Percentiles rank a stretch among this genome's conserved stretches.
Evolutionary conservation across 208 protist species (phyloP).

Genomic region (Trypanosomatidae sp.): DNA sequence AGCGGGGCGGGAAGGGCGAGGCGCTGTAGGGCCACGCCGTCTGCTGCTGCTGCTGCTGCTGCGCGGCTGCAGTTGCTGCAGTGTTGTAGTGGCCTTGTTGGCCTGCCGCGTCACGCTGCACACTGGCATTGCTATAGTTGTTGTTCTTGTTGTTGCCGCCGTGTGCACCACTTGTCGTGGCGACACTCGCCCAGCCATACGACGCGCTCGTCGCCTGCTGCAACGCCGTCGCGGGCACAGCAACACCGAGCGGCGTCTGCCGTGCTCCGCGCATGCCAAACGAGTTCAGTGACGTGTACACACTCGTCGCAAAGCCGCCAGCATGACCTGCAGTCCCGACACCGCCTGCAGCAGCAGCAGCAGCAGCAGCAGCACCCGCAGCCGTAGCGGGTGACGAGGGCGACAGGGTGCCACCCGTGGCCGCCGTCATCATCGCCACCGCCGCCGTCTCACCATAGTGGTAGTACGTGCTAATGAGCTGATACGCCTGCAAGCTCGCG

Average conservation of each 20-base stretch:
- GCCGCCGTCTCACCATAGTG: constrained; percentile 4
- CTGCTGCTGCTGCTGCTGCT: no score
- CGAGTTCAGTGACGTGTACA: constrained; percentile 18
- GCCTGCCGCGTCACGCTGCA: not conserved
- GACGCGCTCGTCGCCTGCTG: not conserved
- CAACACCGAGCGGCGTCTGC: constrained; percentile 10
- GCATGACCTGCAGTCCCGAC: not conserved
- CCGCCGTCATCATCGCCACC: not conserved
- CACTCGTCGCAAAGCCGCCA: not conserved
- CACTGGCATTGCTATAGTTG: not conserved
- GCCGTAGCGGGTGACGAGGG: not conserved
- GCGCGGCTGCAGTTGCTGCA: not conserved
- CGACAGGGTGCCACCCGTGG: not conserved
- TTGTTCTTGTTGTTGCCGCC: no score
- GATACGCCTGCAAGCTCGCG: constrained; percentile 72
- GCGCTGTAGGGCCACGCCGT: not conserved
- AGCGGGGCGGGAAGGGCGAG: constrained; percentile 4
- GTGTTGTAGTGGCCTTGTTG: not conserved
- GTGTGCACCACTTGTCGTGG: not conserved
- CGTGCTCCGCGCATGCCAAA: constrained; percentile 27
- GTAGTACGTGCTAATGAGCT: constrained; percentile 74
- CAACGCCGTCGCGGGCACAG: not conserved
- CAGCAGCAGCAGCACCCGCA: no score
- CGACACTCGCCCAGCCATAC: no score
- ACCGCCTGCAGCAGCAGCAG: no score